phyloP scores from a whole-genome alignment of 2,329 filamentous ascomycete genomes.

The Zarea fungicola region DNA sequence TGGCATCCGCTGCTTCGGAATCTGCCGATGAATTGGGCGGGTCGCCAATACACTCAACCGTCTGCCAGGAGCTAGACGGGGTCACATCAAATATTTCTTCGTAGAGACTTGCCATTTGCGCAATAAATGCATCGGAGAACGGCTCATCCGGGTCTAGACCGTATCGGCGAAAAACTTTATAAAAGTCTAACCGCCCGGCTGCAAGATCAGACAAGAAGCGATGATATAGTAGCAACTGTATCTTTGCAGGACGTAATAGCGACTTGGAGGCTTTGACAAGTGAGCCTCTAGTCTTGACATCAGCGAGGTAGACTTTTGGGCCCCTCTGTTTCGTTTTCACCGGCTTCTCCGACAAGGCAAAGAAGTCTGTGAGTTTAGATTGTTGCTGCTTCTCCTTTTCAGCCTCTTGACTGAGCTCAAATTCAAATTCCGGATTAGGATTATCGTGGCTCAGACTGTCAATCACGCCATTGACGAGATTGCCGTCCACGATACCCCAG shows the following conservation, averaged over 20 bases:
- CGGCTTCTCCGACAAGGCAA: constrained; percentile 25
- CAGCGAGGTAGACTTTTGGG: constrained; percentile 64
- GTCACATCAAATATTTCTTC: constrained; percentile 57
- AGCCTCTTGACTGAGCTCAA: constrained; percentile 40
- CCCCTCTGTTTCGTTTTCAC: background rate
- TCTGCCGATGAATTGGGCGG: background rate
- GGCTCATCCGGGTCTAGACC: constrained; percentile 55
- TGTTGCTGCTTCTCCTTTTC: constrained; percentile 27
- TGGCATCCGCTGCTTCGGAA: constrained; percentile 25
- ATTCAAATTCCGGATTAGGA: constrained; percentile 66
- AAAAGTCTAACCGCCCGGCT: constrained; percentile 63
- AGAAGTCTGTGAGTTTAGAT: constrained; percentile 36
- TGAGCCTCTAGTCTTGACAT: constrained; percentile 78
- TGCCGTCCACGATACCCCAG: constrained; percentile 77
- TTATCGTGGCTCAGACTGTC: constrained; percentile 77
- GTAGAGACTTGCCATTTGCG: constrained; percentile 65
- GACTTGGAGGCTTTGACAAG: constrained; percentile 60
- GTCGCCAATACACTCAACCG: background rate
- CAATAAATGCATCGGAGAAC: constrained; percentile 77
- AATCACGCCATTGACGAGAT: constrained; percentile 84
- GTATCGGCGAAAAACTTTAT: constrained; percentile 66
- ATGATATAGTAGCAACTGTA: constrained; percentile 89
- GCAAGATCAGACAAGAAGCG: constrained; percentile 75
- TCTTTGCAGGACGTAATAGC: constrained; percentile 68
- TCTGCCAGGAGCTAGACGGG: constrained; percentile 28